Base-by-base conservation (phyloP, 1,284 basidiomycete species). In the Tremellales sp. region DNA sequence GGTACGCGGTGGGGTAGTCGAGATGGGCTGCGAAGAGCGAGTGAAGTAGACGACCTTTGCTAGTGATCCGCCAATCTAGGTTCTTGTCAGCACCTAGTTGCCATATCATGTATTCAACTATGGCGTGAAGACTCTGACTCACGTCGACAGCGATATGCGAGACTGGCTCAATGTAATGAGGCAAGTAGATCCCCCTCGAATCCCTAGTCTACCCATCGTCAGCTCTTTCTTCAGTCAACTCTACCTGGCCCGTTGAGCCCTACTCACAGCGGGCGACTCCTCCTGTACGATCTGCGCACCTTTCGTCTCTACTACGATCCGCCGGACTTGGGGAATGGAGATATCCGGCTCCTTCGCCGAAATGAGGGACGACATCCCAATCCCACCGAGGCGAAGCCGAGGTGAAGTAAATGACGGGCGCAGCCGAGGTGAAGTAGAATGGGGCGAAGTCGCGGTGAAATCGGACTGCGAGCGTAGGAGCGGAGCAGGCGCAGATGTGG, bases 41-140 rank as follows among this genome's bases (percentile, higher is more conserved):
- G 91, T 96, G 73, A 98, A 98, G 77, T 97, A 99, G 62, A 97
- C 90, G 49, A 99, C 89, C 75, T 99, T 99, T 54, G 94, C 94
- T 12, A 99, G 78, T 4, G 93, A 97, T 29, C 94, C 94, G 33
- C 96, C 94, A 65, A 98, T 86, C 91, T 96, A 67, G 13, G 25
- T 15, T 3, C 21, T n/a, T n/a, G 19, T 50, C 37, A 44, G 40
- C 40, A 12, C 12, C 12, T 26, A 17, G 46, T 10, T 19, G 15
- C 39, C 27, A 33, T 12, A 24, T 8, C 10, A 48, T 19, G 29
- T 37, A 21, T 22, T 11, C n/a, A n/a, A n/a, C n/a, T n/a, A n/a
- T n/a, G n/a, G n/a, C n/a, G n/a, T n/a, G n/a, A n/a, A 6, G 22
- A 2, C 12, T 19, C n/a, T 3, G 31, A 82, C 89, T 79, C 70